A percentile compares a stretch with the other conserved stretches of the same genome.
phyloP scores from a whole-genome alignment of 2,329 filamentous ascomycete species.

The Aspergillus hortae region DNA sequence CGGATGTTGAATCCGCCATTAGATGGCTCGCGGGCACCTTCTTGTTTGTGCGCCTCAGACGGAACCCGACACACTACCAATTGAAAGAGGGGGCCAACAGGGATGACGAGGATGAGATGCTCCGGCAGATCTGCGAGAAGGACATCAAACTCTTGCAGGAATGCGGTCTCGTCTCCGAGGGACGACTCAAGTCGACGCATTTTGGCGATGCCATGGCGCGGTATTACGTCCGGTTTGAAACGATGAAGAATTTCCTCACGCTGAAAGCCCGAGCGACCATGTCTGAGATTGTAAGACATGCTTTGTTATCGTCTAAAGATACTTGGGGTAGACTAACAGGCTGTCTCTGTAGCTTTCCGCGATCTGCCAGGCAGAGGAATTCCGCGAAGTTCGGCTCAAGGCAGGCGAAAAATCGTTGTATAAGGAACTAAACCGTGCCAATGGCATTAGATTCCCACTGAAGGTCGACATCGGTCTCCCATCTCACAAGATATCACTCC shows the following conservation, averaged over 20 bases:
- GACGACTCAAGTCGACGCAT: slow-evolving; percentile 60
- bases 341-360: slow-evolving; percentile 54
- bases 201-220: slow-evolving; percentile 78
- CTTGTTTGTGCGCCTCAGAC: slow-evolving; percentile 67
- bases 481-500: slow-evolving; percentile 71
- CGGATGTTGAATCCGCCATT: slow-evolving; percentile 61
- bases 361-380: slow-evolving; percentile 67
- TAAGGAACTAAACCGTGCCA: slow-evolving; percentile 67
- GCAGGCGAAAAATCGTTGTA: slow-evolving; percentile 65
- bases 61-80: slow-evolving; percentile 69
- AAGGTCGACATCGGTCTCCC: slow-evolving; percentile 63
- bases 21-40: slow-evolving; percentile 76
- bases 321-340: slow-evolving; percentile 7
- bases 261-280: slow-evolving; percentile 60
- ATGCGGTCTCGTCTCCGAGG: slow-evolving; percentile 52
- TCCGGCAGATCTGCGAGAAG: slow-evolving; percentile 68
- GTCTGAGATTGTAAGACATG: slow-evolving; percentile 62
- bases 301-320: neutral
- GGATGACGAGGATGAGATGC: slow-evolving; percentile 57
- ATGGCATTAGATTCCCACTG: slow-evolving; percentile 67
- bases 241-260: slow-evolving; percentile 68
- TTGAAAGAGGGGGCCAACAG: slow-evolving; percentile 53
- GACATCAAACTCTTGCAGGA: slow-evolving; percentile 65
- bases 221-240: slow-evolving; percentile 76
- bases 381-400: slow-evolving; percentile 68